phyloP scores from a whole-genome alignment of 177 flowering plant species.

The Vitis hybrid region DNA sequence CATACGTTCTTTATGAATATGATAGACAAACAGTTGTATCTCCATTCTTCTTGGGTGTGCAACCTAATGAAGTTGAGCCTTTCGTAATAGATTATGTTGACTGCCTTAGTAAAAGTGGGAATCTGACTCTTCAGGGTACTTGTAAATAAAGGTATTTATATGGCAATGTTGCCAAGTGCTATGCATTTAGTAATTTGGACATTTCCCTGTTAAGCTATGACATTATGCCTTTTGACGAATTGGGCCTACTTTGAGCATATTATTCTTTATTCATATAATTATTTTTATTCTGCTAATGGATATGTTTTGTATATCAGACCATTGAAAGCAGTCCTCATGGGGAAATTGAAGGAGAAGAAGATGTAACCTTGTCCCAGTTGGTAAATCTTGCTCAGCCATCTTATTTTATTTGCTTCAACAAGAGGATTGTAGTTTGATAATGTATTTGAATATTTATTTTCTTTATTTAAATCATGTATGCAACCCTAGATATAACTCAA shows the following conservation, averaged over 20 bases:
- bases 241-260: background rate
- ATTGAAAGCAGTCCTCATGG: constrained; percentile 84
- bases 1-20: too few species aligned
- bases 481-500: constrained; percentile 1
- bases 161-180: too few species aligned
- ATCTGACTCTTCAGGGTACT: too few species aligned
- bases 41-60: too few species aligned
- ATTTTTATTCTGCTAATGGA: constrained; percentile 2
- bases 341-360: constrained; percentile 62
- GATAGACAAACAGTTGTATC: too few species aligned
- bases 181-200: too few species aligned
- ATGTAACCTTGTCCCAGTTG: constrained; percentile 80
- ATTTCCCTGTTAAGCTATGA: too few species aligned
- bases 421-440: background rate
- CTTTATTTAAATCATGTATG: background rate
- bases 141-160: too few species aligned
- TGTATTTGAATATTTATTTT: background rate
- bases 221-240: background rate
- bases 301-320: constrained; percentile 44
- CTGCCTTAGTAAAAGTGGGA: too few species aligned
- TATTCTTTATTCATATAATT: background rate
- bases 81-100: too few species aligned
- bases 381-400: constrained; percentile 32
- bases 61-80: too few species aligned
- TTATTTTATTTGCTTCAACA: background rate